Evolutionary conservation across 768 basidiomycete genomes (phyloP).

Genomic region (Hericium rajendrae): DNA sequence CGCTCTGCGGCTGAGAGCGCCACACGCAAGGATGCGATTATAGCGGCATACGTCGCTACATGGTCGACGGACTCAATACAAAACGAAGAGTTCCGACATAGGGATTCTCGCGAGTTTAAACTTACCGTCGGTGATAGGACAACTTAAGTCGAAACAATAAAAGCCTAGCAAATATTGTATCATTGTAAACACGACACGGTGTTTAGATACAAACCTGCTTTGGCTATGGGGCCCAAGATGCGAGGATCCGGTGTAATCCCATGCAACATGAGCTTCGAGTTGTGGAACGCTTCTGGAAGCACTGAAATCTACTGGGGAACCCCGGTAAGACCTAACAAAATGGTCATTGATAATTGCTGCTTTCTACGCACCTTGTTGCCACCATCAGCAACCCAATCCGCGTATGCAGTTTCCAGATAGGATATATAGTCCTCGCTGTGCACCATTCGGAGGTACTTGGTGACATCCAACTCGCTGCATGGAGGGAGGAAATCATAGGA

Average conservation of each 20-base stretch:
- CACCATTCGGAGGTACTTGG: constrained; percentile 13
- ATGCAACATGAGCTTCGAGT: constrained; percentile 12
- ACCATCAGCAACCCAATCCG: constrained; percentile 20
- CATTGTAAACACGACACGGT: not conserved
- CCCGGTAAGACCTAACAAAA: not conserved
- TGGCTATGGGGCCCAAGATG: constrained; percentile 14
- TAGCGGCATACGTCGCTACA: not conserved
- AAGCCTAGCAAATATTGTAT: constrained; percentile 13
- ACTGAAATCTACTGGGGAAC: constrained; percentile 16
- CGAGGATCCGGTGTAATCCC: not conserved
- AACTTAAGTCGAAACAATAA: constrained; percentile 24
- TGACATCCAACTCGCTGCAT: constrained; percentile 6
- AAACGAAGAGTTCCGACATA: not conserved
- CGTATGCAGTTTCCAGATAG: constrained; percentile 21
- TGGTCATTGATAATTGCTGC: no score
- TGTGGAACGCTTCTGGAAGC: constrained; percentile 24
- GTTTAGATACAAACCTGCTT: constrained; percentile 14
- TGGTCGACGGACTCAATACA: not conserved
- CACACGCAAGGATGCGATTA: not conserved
- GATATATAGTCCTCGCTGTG: constrained; percentile 19
- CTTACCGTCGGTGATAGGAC: constrained; percentile 22
- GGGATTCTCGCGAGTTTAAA: not conserved
- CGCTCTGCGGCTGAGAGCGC: not conserved
- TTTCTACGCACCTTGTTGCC: constrained; percentile 16
- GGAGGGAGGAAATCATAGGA: constrained; percentile 8